Evolutionary conservation across 257 asterid genomes (phyloP), one percentile per base, ranked within the genome.

Genomic region (Echium plantagineum): DNA sequence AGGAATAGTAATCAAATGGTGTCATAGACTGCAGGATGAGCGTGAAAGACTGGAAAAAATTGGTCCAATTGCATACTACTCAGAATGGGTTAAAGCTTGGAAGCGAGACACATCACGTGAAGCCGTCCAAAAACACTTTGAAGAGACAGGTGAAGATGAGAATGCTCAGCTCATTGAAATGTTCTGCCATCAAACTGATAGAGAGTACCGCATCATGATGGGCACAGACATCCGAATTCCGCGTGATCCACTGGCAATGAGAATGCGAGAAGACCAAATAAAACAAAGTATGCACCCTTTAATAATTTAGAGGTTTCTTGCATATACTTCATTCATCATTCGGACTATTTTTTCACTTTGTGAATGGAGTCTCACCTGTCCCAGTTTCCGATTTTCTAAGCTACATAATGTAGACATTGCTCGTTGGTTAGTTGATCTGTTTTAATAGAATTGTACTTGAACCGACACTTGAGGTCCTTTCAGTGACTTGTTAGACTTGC

Each of bases 121-220:
- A 71, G 97, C 95, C 46, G 80, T 90, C 55, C 90, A 83, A 74
- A 87, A 77, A 74, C 97, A 90, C 80, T 85, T 76, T 72, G 97
- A 90, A 76, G 97, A 90, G 82, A 90, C 97, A 5, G 94, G 96
- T 66, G 97, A 90, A 85, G 96, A 87, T 70, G 97, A 87, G 74
- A 90, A 78, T 79, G 71, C 77, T 47, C 97, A 87, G 66, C 82
- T 90, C 59, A 71, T 85, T 9, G 85, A 87, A 68, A 90, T 90
- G 97, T 90, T 90, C 78, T 66, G 61, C 22, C 70, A 77, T 77
- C 97, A 90, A 80, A 90, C 97, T 24, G 94, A 87, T 72, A 62
- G 85, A 63, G 97, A 90, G 69, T 90, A 78, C 73, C 94, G 97
- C 61, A 87, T 90, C 61, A 90, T 90, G 97, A 87, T 87, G 83